Evolutionary conservation across 768 basidiomycete species (phyloP), one percentile per base, ranked within the genome.

Genomic region (Suillus placidus): DNA sequence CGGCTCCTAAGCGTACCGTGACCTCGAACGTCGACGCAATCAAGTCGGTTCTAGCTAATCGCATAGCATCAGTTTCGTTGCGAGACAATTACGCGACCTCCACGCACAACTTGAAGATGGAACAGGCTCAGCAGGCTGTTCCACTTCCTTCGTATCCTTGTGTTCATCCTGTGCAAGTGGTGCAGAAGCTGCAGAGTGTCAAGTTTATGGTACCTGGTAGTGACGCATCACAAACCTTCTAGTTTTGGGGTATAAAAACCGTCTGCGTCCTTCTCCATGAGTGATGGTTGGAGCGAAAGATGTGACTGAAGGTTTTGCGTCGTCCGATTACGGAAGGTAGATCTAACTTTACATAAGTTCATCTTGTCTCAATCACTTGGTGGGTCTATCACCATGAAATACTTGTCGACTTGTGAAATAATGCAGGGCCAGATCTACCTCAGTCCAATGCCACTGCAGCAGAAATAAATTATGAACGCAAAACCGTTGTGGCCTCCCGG

Each of bases 21-120:
- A 94, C 93, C 78, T 94, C 92, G 72, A 92, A 94, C 32, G 86
- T 88, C n/a, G 91, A 89, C 67, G 87, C 84, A 71, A 93, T 84
- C 43, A 94, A 84, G 74, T 93, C 90, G 35, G 80, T 84, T 13
- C 81, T 78, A 57, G 68, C 72, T 79, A 51, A 20, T 30, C 55
- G 4, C 13, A 57, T 32, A 2, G 4, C 23, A 57, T 63, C 35
- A 40, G 45, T 43, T 30, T 30, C 23, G 34, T 10, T 12, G 49
- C 30, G 34, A 47, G 43, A 34, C 16, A 51, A 47, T 20, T 40
- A 38, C 20, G 54, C 20, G 45, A 63, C 30, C 12, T 38, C 37
- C 64, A 45, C 76, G 55, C 62, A 78, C 71, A 65, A 51, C 16
- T 51, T 51, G 51, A 51, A 65, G 76, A 63, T 67, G 62, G 61